Evolutionary conservation across 2,329 filamentous ascomycete species (phyloP).

Genomic region (Aspergillus spinulosporus): DNA sequence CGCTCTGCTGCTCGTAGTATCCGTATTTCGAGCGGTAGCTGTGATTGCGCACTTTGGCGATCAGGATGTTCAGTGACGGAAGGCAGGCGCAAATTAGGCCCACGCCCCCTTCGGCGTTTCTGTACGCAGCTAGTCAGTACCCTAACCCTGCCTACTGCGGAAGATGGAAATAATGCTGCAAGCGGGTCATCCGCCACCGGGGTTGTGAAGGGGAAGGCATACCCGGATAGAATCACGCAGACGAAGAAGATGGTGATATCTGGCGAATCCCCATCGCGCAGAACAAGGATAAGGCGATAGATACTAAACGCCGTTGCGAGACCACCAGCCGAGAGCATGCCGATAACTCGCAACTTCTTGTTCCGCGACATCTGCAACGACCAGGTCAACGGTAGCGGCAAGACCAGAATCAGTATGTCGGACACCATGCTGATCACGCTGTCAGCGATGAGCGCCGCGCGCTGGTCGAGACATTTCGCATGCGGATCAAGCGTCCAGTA

Average conservation of each 20-base stretch:
- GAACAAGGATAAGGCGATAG: conserved; percentile 40
- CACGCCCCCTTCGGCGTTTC: conserved; percentile 40
- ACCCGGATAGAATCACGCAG: conserved; percentile 42
- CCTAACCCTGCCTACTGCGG: too few relatives aligned
- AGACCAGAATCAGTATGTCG: conserved; percentile 38
- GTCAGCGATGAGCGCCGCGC: conserved; percentile 40
- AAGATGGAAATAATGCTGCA: too few relatives aligned
- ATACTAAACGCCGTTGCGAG: conserved; percentile 41
- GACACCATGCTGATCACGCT: conserved; percentile 41
- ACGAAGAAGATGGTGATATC: conserved; percentile 40
- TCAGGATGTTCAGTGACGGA: conserved; percentile 34
- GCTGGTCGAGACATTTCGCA: conserved; percentile 39
- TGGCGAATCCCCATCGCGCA: conserved; percentile 30
- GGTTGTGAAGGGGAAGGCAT: conserved; percentile 17
- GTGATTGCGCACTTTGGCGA: conserved; percentile 27
- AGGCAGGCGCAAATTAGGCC: conserved; percentile 42
- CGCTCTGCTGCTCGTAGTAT: conserved; percentile 31
- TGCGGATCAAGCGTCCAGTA: conserved; percentile 34
- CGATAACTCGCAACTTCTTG: conserved; percentile 41
- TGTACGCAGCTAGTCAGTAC: conserved; percentile 13
- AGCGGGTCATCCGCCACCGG: too few relatives aligned
- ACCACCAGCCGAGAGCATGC: conserved; percentile 40
- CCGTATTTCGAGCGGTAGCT: conserved; percentile 28
- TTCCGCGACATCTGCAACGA: conserved; percentile 40
- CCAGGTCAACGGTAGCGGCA: conserved; percentile 42